A percentile compares a stretch with the other conserved stretches of the same genome.
Evolutionary conservation across 1,139 yeast species (phyloP).

Genomic region (Hyphopichia fennica): DNA sequence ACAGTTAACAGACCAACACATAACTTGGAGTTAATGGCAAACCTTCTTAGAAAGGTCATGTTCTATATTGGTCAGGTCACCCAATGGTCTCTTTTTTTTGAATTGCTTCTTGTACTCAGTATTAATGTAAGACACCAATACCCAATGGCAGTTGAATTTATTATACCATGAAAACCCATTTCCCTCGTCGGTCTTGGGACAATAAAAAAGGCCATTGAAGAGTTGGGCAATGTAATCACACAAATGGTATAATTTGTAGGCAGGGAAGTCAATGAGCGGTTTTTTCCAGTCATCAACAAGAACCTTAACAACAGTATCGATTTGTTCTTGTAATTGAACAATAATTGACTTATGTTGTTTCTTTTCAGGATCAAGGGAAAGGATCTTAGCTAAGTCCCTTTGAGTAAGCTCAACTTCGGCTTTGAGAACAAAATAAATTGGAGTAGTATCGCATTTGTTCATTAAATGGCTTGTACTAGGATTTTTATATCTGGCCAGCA

Average conservation of each 20-base stretch:
- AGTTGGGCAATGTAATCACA: background rate
- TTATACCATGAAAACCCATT: background rate
- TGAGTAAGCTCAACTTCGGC: background rate
- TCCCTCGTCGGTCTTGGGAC: background rate
- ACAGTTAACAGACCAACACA: no score
- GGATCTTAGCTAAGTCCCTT: background rate
- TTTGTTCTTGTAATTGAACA: background rate
- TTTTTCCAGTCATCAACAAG: background rate
- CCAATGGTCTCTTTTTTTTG: background rate
- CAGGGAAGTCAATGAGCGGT: background rate
- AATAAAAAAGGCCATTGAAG: background rate
- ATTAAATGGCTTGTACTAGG: no score
- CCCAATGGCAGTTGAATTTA: constrained; percentile 3
- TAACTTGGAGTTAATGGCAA: no score
- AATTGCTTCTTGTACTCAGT: background rate
- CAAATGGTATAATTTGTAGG: background rate
- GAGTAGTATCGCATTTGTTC: background rate
- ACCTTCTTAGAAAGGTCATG: no score
- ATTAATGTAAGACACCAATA: background rate
- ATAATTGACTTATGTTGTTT: background rate
- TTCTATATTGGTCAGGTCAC: no score
- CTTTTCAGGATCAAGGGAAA: background rate
- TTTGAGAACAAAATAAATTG: background rate
- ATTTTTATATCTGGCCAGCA: no score
- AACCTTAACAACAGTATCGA: background rate